phyloP scores from a whole-genome alignment of 2,329 filamentous ascomycete species.

The Pseudocercospora pini-densiflorae region DNA sequence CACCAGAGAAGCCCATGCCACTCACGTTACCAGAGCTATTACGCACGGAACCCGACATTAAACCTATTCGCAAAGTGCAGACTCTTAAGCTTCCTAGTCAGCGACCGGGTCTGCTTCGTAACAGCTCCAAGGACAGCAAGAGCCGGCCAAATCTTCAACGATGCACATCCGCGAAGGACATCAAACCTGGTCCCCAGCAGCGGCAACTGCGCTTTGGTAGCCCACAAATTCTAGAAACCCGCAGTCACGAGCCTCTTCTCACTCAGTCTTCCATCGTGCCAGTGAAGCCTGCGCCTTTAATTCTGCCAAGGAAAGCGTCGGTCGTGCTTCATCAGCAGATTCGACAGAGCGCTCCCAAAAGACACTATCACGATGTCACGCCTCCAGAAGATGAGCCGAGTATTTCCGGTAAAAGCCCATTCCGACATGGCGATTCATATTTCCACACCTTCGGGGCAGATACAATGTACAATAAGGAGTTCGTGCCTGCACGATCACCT shows the following conservation, averaged over 20 bases:
- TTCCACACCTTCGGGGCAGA: constrained; percentile 33
- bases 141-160: constrained; percentile 5
- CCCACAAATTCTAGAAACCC: constrained; percentile 4
- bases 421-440: constrained; percentile 30
- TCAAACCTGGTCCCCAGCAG: neutral
- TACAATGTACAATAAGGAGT: constrained; percentile 26
- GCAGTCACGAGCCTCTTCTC: neutral
- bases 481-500: constrained; percentile 18
- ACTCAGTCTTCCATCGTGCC: neutral
- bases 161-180: neutral
- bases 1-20: constrained; percentile 13
- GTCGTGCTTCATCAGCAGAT: neutral
- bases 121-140: constrained; percentile 2
- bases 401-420: constrained; percentile 7
- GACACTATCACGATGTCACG: constrained; percentile 30
- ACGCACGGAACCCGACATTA: constrained; percentile 15
- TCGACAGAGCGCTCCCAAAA: constrained; percentile 4
- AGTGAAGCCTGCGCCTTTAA: neutral
- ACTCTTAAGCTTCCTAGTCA: constrained; percentile 14
- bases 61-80: constrained; percentile 20
- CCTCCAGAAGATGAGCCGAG: constrained; percentile 29
- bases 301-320: neutral
- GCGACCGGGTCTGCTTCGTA: neutral
- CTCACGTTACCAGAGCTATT: constrained; percentile 20
- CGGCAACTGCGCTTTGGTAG: constrained; percentile 24